phyloP scores from a whole-genome alignment of 768 basidiomycete species.

The Rossbeevera mucosa region DNA sequence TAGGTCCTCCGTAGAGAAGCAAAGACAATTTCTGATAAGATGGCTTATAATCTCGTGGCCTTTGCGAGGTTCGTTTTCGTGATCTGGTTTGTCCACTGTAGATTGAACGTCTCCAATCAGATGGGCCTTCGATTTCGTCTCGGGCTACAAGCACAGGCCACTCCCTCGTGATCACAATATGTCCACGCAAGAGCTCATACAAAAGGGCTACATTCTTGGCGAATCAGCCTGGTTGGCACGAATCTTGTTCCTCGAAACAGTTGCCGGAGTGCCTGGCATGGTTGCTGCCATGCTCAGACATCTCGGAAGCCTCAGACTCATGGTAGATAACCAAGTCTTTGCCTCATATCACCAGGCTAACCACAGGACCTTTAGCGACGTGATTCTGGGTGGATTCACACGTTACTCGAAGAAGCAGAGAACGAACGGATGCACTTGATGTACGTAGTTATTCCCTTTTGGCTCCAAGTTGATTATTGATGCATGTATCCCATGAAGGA shows the following conservation, averaged over 20 bases:
- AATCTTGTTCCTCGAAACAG: conserved; percentile 74
- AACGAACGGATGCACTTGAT: conserved; percentile 97
- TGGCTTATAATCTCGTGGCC: conserved; percentile 62
- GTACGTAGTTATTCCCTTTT: conserved; percentile 32
- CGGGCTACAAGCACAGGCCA: conserved; percentile 75
- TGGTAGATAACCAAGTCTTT: conserved; percentile 47
- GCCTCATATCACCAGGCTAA: conserved; percentile 6
- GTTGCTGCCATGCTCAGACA: conserved; percentile 88
- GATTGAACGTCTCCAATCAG: conserved; percentile 30
- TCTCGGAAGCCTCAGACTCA: conserved; percentile 79
- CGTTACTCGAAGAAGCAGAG: conserved; percentile 89
- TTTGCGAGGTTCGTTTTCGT: conserved; percentile 39
- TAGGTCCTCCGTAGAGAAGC: conserved; percentile 70
- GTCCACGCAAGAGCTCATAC: conserved; percentile 67
- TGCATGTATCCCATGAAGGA: conserved; percentile 45
- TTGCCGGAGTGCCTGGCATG: conserved; percentile 97
- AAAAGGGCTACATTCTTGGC: conserved; percentile 67
- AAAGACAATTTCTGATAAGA: conserved; percentile 64
- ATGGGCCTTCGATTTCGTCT: conserved; percentile 75
- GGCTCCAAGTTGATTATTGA: conserved; percentile 9
- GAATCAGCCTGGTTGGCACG: conserved; percentile 73
- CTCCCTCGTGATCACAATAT: conserved; percentile 59
- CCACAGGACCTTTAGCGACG: conserved; percentile 35
- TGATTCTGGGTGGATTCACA: conserved; percentile 82
- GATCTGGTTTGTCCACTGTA: conserved; percentile 2